These are phyloP conservation scores for Rhamnella rubrinervis DNA, from an alignment of 331 rosid genomes.

Conservation along the genomic window DNA sequence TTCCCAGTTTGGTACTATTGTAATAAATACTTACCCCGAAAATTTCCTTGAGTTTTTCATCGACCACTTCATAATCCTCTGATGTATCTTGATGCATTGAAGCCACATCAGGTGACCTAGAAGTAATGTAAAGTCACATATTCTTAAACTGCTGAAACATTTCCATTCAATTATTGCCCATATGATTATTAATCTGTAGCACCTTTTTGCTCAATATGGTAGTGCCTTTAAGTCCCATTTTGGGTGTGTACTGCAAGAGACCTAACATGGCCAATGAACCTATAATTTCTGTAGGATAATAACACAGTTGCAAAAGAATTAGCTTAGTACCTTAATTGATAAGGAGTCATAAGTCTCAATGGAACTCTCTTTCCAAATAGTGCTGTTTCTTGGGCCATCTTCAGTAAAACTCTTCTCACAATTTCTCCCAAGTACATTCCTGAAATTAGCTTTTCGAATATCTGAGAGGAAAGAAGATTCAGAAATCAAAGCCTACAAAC, in stretches of 20 bases:
- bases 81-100: constrained; percentile 81
- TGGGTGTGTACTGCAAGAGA: no score
- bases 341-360: constrained; percentile 51
- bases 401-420: constrained; percentile 56
- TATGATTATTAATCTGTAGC: no score
- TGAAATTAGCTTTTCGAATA: constrained; percentile 57
- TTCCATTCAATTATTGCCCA: no score
- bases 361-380: constrained; percentile 52
- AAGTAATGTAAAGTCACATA: not conserved
- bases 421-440: constrained; percentile 67
- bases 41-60: constrained; percentile 53
- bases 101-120: constrained; percentile 63
- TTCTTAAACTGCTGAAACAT: not conserved
- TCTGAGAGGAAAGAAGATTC: constrained; percentile 31
- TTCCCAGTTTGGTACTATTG: no score
- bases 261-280: no score
- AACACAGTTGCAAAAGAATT: not conserved
- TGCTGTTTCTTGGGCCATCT: constrained; percentile 60
- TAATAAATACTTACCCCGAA: constrained; percentile 41
- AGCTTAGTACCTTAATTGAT: constrained; percentile 42
- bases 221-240: no score
- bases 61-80: constrained; percentile 50
- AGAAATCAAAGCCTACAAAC: not conserved
- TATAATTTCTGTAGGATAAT: no score
- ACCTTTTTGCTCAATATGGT: no score